Evolutionary conservation across 2,329 filamentous ascomycete species (phyloP), one percentile per base, ranked within the genome.

Genomic region (Emmonsiellopsis sp.): DNA sequence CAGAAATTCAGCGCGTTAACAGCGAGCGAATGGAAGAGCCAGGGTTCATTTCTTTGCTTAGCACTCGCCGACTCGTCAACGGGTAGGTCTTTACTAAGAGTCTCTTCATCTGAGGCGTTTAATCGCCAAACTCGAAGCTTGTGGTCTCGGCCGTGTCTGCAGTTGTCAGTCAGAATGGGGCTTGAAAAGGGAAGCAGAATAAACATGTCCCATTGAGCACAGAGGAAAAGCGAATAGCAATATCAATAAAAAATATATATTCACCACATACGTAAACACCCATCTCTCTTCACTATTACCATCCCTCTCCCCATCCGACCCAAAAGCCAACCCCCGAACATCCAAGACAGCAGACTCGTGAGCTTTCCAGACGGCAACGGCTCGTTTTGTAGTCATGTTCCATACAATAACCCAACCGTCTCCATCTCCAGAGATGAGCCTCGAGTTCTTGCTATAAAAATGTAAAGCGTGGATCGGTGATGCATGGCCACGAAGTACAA

Each of bases 1-100:
- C 93, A 98, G 67, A 97, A 98, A 66, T 97, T 98, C 73, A 97
- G 81, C 1, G 92, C 89, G 65, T 96, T 96, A 43, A 97, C 89
- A 5, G 87, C 78, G 5, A 98, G 73, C 3, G 87, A 80, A 69
- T 95, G 82, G 20, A 95, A 70, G n/a, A 96, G 74, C 89, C 89
- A 95, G 32, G 93, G 93, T 62, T 84, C 79, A 15, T 78, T 80
- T 32, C 66, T 58, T 73, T 79, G 26, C 35, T 58, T 38, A 31
- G 54, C 26, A 49, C 68, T 68, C 45, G 68, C 71, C 31, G 67
- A 68, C 46, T 73, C 71, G 57, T 94, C 88, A 34, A 92, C 79
- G 0, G 92, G 92, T 10, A 94, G 73, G 7, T 73, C 74, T 35
- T 78, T 84, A 62, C 84, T 87, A 58, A 95, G 63, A 2, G 63